Base-by-base conservation (phyloP, 202 grass and related monocot species). In the Hordeum pubiflorum region DNA sequence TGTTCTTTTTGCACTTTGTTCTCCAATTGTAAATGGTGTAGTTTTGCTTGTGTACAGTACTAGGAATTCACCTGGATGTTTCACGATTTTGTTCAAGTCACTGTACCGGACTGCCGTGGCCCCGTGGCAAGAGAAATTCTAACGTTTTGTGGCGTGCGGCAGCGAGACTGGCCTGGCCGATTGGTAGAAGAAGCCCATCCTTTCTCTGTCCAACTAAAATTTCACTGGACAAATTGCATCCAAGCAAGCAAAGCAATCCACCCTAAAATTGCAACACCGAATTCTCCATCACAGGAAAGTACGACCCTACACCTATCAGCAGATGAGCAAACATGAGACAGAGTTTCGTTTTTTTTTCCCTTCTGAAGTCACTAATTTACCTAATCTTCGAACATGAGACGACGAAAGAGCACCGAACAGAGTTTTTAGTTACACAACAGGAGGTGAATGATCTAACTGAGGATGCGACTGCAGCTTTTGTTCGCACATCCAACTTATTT, bases 401-500 rank as follows among this genome's bases (percentile, higher is more conserved):
- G 0, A 39, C 39, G 0, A 14, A 10, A 38, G 29, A 69, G 50
- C 7, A 38, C 2, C n/a, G 9, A 23, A 57, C 73, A 66, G 10
- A 78, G 13, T 18, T 77, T 21, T 34, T 26, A 72, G 78, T 82
- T 78, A 67, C 57, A 78, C 44, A 67, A 3, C 26, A 78, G 1
- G 44, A 21, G 63, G 48, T 67, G 50, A 78, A 57, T 1, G 43
- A 7, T 66, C 82, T 36, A 77, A 38, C 24, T 50, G 72, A 85
- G 18, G 21, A 57, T 10, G 0, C 4, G 2, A 15, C 46, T 11
- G 32, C 52, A 11, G 54, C 13, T 44, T 67, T 60, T 39, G 65
- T 10, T 67, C 11, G 10, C 26, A 17, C 59, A 36, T 62, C 31
- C 0, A 68, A 27, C 58, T 57, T 87, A 94, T 87, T 94, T 94